Evolutionary conservation across 2,329 filamentous ascomycete genomes (phyloP).

Genomic region (Paecilomyces variotii): DNA sequence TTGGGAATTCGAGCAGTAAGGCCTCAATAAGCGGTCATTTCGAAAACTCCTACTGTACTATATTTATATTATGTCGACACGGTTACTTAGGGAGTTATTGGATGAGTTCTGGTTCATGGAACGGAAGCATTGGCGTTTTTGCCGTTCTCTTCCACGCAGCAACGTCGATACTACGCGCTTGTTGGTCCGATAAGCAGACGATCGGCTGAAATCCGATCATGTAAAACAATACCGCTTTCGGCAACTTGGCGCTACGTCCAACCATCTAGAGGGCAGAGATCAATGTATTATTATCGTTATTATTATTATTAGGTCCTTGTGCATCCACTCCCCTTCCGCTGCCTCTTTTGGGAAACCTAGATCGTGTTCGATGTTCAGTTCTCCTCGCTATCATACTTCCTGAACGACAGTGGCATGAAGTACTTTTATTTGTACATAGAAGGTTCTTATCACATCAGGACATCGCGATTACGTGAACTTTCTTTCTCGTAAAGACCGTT

Average conservation of each 20-base stretch:
- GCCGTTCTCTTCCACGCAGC: background rate
- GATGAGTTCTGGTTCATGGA: background rate
- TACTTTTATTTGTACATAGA: background rate
- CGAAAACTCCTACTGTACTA: background rate
- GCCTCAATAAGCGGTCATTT: background rate
- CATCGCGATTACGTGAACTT: background rate
- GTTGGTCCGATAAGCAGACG: background rate
- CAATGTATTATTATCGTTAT: no score
- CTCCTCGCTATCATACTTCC: no score
- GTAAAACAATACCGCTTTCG: constrained; percentile 8
- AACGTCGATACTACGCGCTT: background rate
- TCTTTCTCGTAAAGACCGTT: background rate
- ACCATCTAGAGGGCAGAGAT: background rate
- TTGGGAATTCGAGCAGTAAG: background rate
- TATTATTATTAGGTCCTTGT: background rate
- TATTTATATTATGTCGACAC: background rate
- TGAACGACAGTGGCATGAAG: background rate
- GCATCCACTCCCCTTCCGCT: background rate
- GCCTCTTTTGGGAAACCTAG: background rate
- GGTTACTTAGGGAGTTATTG: background rate
- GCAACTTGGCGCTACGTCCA: constrained; percentile 3
- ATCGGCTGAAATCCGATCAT: background rate
- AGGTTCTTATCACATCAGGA: background rate
- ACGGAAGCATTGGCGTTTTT: background rate
- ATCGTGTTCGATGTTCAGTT: no score